These are phyloP conservation scores for Esteya vermicola DNA, from an alignment of 2,329 filamentous ascomycete genomes.

Conservation along the genomic window DNA sequence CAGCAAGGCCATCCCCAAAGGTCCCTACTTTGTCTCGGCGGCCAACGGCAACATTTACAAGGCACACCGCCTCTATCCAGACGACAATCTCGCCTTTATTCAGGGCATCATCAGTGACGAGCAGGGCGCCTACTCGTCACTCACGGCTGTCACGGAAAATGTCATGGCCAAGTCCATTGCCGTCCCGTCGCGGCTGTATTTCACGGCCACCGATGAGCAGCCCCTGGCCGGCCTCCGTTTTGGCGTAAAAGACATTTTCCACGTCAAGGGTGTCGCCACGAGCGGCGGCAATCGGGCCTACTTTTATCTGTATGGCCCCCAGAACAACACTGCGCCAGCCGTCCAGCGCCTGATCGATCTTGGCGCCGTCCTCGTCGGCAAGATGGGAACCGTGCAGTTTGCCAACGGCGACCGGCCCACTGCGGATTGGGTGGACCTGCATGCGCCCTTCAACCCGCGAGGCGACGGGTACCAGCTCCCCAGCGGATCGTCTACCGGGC, in stretches of 20 bases:
- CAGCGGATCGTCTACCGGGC: conserved; percentile 24
- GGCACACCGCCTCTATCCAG: conserved; percentile 1
- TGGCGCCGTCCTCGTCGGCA: conserved; percentile 36
- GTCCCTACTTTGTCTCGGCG: conserved; percentile 2
- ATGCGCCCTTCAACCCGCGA: conserved; percentile 26
- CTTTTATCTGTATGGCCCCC: conserved; percentile 34
- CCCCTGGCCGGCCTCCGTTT: conserved; percentile 42
- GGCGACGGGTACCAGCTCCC: conserved; percentile 32
- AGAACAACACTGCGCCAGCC: conserved; percentile 29
- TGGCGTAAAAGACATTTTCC: conserved; percentile 45
- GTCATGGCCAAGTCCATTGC: background rate
- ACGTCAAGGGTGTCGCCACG: conserved; percentile 38
- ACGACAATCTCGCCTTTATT: conserved; percentile 13
- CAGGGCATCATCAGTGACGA: background rate
- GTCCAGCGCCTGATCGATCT: conserved; percentile 43
- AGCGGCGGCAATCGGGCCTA: conserved; percentile 42
- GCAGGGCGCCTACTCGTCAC: background rate
- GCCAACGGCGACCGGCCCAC: conserved; percentile 27
- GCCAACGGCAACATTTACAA: background rate
- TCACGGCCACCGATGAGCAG: conserved; percentile 27
- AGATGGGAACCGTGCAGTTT: conserved; percentile 31
- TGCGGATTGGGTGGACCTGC: conserved; percentile 26
- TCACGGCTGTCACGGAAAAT: background rate
- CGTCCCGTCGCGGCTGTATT: conserved; percentile 45
- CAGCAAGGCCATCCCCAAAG: background rate